Conservation (phyloP, 2,329 filamentous ascomycete genomes). For the Podosphaera fusca region DNA sequence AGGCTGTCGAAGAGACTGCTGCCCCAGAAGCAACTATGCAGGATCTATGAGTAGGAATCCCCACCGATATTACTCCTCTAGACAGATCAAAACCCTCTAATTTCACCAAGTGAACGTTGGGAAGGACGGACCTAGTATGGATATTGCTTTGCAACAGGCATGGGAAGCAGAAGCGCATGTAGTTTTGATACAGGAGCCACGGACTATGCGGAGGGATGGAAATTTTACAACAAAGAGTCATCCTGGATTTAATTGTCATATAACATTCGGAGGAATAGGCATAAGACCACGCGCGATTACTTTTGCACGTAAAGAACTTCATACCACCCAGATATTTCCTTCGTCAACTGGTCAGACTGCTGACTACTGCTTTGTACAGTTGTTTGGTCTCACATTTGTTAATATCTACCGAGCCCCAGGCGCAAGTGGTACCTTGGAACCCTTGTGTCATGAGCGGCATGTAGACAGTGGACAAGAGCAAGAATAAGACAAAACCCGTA, state of each 20-base stretch:
- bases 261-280: neutral
- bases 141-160: neutral
- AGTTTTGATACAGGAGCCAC: neutral
- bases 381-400: neutral
- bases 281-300: neutral
- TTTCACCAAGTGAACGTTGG: neutral
- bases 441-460: neutral
- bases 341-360: neutral
- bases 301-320: neutral
- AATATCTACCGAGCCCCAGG: neutral
- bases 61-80: neutral
- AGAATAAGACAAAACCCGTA: no score
- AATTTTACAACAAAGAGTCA: neutral
- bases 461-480: no score
- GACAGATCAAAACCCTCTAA: neutral
- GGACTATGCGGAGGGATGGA: neutral
- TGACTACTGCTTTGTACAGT: neutral
- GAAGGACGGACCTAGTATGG: neutral
- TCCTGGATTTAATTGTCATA: neutral
- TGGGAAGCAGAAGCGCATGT: no score
- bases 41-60: neutral
- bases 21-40: neutral
- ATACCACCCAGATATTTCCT: neutral
- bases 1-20: neutral
- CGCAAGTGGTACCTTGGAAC: neutral